Percentiles rank a stretch among this genome's conserved stretches.
These are phyloP conservation scores for Vicia faba DNA, from an alignment of 306 rosid species.

Conservation along the genomic window DNA sequence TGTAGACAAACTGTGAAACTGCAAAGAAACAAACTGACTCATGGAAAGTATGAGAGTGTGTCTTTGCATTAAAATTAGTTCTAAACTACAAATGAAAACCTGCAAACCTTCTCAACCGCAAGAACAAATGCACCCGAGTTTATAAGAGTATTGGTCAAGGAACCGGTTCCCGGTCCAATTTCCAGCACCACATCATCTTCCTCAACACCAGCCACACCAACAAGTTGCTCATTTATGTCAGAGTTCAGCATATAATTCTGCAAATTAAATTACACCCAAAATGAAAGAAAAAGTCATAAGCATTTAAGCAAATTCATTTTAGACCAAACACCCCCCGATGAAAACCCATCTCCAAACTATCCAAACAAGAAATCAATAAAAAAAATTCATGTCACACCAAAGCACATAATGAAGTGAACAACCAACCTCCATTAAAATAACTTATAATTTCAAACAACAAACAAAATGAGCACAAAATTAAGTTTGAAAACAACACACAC, in stretches of 20 bases:
- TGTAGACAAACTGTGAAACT: constrained; percentile 1
- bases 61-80: constrained; percentile 6
- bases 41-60: constrained; percentile 9
- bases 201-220: constrained; percentile 57
- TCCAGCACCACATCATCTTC: constrained; percentile 81
- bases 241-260: constrained; percentile 91
- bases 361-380: no score
- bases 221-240: constrained; percentile 73
- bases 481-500: constrained; percentile 15
- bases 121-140: constrained; percentile 73
- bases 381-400: no score
- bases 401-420: no score
- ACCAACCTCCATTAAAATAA: no score
- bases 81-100: constrained; percentile 21
- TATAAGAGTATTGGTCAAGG: constrained; percentile 77
- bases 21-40: constrained; percentile 21
- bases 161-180: constrained; percentile 96
- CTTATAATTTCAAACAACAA: no score
- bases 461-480: no score
- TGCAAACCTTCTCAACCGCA: constrained; percentile 81
- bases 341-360: no score
- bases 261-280: constrained; percentile 39
- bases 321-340: constrained; percentile 1
- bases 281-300: constrained; percentile 4
- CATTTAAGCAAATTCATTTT: background rate